Conservation (phyloP, 768 basidiomycete genomes). For the Cubamyces sp. region DNA sequence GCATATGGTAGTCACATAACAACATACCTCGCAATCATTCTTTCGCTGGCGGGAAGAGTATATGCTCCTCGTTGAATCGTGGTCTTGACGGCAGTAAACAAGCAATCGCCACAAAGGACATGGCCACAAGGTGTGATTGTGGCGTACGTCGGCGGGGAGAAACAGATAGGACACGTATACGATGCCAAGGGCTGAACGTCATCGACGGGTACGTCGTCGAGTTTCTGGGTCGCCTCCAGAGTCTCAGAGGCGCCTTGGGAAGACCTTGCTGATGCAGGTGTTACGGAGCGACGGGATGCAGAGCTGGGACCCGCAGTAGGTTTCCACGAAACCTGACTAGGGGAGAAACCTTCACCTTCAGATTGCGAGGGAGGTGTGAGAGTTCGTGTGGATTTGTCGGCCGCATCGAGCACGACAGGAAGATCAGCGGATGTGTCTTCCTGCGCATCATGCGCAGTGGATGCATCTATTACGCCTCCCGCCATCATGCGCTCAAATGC, state of each 20-base stretch:
- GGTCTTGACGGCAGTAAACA: slow-evolving; percentile 73
- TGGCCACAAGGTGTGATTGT: slow-evolving; percentile 83
- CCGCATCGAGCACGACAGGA: background rate
- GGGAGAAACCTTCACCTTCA: too few species aligned
- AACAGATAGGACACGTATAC: slow-evolving; percentile 84
- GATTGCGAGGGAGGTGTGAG: too few species aligned
- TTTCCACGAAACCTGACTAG: too few species aligned
- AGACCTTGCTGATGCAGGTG: too few species aligned
- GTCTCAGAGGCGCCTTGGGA: too few species aligned
- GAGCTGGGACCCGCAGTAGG: too few species aligned
- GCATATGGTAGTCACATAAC: background rate
- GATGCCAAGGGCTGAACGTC: slow-evolving; percentile 47
- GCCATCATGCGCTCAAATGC: slow-evolving; percentile 7
- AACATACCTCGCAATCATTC: slow-evolving; percentile 29
- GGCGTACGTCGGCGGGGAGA: slow-evolving; percentile 73
- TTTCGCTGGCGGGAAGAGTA: slow-evolving; percentile 26
- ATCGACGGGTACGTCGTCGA: background rate
- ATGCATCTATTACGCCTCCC: background rate
- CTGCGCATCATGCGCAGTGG: background rate
- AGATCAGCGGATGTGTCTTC: background rate
- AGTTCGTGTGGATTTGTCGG: too few species aligned
- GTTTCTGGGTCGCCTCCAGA: too few species aligned
- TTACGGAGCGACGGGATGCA: too few species aligned
- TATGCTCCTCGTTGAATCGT: slow-evolving; percentile 51
- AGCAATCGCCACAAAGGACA: slow-evolving; percentile 74